A percentile compares a stretch with the other conserved stretches of the same genome.
Evolutionary conservation across 2,329 filamentous ascomycete species (phyloP).

Genomic region (Saccharata proteae): DNA sequence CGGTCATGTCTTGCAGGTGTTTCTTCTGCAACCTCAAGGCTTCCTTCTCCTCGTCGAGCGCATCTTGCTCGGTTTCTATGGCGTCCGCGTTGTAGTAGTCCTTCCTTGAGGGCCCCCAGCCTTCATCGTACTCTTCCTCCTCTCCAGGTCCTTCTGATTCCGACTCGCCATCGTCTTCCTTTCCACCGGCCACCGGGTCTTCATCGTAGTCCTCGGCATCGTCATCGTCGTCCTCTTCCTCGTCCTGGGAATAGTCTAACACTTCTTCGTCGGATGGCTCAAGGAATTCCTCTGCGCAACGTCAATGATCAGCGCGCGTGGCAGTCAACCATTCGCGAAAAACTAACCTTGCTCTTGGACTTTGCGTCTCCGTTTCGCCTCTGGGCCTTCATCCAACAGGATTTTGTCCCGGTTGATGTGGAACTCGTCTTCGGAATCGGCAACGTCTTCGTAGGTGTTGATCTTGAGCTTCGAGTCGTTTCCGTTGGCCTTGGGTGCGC

Average conservation of each 20-base stretch:
- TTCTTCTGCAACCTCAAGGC: constrained; percentile 82
- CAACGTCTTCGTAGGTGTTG: constrained; percentile 66
- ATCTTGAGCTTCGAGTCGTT: constrained; percentile 44
- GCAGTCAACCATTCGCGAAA: constrained; percentile 10
- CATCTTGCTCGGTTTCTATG: constrained; percentile 59
- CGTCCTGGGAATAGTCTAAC: constrained; percentile 38
- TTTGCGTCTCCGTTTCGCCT: constrained; percentile 64
- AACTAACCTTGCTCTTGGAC: constrained; percentile 50
- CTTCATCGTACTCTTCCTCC: constrained; percentile 48
- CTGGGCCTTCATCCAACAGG: constrained; percentile 67
- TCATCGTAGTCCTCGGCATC: constrained; percentile 26
- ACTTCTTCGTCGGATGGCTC: constrained; percentile 53
- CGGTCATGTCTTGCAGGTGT: constrained; percentile 76
- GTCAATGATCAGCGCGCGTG: constrained; percentile 1
- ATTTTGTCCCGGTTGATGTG: constrained; percentile 79
- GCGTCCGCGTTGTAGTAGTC: constrained; percentile 89
- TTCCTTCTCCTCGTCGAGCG: constrained; percentile 84
- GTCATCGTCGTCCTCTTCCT: constrained; percentile 32
- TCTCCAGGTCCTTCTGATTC: constrained; percentile 21
- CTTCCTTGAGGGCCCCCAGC: constrained; percentile 77
- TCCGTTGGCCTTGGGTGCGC: constrained; percentile 21
- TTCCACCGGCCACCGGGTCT: constrained; percentile 24
- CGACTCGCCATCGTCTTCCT: constrained; percentile 24
- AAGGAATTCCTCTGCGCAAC: constrained; percentile 40
- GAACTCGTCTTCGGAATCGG: constrained; percentile 90